These are phyloP conservation scores for Globisporangium cylindrosporum DNA, from an alignment of 352 stramenopile species.

Conservation along the genomic window DNA sequence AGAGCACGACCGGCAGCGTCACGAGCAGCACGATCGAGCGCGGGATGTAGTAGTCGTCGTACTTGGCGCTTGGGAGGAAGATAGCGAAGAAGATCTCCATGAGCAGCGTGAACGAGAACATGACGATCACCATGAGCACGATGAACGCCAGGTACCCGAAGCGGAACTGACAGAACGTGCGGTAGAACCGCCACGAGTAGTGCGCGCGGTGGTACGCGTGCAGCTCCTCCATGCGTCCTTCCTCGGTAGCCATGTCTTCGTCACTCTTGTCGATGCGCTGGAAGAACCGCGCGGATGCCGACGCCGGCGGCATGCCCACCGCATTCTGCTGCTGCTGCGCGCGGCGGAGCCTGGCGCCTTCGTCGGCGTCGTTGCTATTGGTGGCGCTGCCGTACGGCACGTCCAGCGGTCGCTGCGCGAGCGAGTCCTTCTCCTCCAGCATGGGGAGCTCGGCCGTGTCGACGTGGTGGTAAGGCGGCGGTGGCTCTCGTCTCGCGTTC, in stretches of 20 bases:
- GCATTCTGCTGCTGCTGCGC: background rate
- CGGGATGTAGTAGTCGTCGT: slow-evolving; percentile 59
- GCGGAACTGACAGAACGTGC: slow-evolving; percentile 69
- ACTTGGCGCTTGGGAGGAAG: slow-evolving; percentile 77
- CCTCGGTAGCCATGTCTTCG: slow-evolving; percentile 39
- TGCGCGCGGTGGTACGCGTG: slow-evolving; percentile 40
- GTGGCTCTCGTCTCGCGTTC: background rate
- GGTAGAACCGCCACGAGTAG: slow-evolving; percentile 60
- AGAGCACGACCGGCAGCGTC: slow-evolving; percentile 57
- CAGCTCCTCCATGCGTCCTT: slow-evolving; percentile 58
- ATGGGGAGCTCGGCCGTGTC: slow-evolving; percentile 16
- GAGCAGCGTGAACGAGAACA: slow-evolving; percentile 81
- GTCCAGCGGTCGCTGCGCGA: slow-evolving; percentile 2
- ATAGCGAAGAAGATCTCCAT: slow-evolving; percentile 88
- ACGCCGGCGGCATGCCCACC: slow-evolving; percentile 5
- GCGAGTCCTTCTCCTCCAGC: slow-evolving; percentile 18
- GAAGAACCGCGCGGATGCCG: slow-evolving; percentile 16
- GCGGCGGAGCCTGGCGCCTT: background rate
- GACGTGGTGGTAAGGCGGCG: slow-evolving; percentile 7
- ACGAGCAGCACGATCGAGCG: slow-evolving; percentile 57
- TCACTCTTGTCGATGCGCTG: slow-evolving; percentile 29
- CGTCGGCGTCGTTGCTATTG: background rate
- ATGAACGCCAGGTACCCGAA: slow-evolving; percentile 80
- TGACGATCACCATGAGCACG: slow-evolving; percentile 80
- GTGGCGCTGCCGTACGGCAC: background rate